These are phyloP conservation scores for Coniochaeta ligniaria DNA, from an alignment of 2,329 filamentous ascomycete species.

Conservation along the genomic window DNA sequence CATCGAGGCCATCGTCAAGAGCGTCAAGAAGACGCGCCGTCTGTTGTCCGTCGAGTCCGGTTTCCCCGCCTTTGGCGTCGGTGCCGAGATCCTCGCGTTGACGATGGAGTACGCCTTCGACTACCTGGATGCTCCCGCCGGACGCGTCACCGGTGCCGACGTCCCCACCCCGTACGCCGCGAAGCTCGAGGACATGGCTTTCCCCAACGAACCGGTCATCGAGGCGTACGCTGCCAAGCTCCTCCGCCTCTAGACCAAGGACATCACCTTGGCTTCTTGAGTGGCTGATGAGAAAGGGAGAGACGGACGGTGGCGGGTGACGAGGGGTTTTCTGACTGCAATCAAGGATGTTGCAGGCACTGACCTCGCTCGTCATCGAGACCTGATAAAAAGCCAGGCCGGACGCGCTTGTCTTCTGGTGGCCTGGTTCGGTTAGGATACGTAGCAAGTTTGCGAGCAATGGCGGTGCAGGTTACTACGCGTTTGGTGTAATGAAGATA, in stretches of 20 bases:
- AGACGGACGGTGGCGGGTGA: neutral
- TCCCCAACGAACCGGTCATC: conserved; percentile 86
- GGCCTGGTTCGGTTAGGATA: neutral
- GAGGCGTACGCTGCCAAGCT: conserved; percentile 85
- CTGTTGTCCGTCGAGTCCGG: conserved; percentile 91
- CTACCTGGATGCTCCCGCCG: conserved; percentile 89
- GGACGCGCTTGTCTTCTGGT: neutral
- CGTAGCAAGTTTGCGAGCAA: neutral
- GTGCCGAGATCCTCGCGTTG: conserved; percentile 85
- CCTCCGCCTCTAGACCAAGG: conserved; percentile 50
- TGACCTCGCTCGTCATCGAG: neutral
- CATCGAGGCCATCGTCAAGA: conserved; percentile 90
- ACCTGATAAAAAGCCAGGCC: neutral
- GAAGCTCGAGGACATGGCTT: conserved; percentile 89
- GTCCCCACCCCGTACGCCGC: conserved; percentile 94
- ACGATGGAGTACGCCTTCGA: conserved; percentile 98
- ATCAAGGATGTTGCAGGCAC: neutral
- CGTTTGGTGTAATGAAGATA: neutral
- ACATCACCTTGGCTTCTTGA: neutral
- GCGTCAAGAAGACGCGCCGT: conserved; percentile 96
- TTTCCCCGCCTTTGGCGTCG: conserved; percentile 91
- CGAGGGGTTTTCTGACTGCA: neutral
- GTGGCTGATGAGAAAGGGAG: neutral
- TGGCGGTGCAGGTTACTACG: neutral
- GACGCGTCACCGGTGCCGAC: conserved; percentile 92